Evolutionary conservation across 179 eudicot genomes (phyloP), one percentile per base, ranked within the genome.

Genomic region (Actinidia polygama): DNA sequence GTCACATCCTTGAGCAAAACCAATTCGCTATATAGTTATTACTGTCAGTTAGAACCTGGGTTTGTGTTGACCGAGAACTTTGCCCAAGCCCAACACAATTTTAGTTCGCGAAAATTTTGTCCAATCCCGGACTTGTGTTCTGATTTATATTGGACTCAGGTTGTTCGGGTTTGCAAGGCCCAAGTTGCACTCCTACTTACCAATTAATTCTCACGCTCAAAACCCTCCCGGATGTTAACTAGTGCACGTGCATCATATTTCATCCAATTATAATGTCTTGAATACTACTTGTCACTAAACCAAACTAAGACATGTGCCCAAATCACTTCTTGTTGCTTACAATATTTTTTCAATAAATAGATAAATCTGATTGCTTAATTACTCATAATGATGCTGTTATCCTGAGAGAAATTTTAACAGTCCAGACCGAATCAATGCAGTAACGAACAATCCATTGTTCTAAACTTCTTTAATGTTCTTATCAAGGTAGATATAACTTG

Each of bases 161-260:
- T 40, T 40, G 44, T 3, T 40, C 44, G 44, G 44, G 44, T 40
- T 40, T 40, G 44, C 44, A 40, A 40, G 44, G 44, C 4, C 44
- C 44, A 40, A 40, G 4, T 3, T 40, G 44, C 44, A 40, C 44
- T 40, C 44, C 58, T 14, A 54, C 70, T 58, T 3, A 61, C 30
- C 36, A 57, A 19, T 76, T 18, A 76, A 57, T 66, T 18, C 30
- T 40, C 68, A 57, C 19, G 26, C 68, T 77, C 54, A n/a, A 77
- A n/a, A 16, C 67, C 10, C 6, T 55, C 12, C 51, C 40, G 30
- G 68, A 58, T 18, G 67, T 47, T 75, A 77, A 21, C 54, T 15
- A 54, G 50, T 69, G 73, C 73, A 1, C 6, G 46, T 57, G 50
- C 24, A 26, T 26, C 49, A 16, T 1, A 75, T 49, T 30, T 11